Conservation (phyloP, 2,329 filamentous ascomycete species). For the Calonectria pseudoturangicola region DNA sequence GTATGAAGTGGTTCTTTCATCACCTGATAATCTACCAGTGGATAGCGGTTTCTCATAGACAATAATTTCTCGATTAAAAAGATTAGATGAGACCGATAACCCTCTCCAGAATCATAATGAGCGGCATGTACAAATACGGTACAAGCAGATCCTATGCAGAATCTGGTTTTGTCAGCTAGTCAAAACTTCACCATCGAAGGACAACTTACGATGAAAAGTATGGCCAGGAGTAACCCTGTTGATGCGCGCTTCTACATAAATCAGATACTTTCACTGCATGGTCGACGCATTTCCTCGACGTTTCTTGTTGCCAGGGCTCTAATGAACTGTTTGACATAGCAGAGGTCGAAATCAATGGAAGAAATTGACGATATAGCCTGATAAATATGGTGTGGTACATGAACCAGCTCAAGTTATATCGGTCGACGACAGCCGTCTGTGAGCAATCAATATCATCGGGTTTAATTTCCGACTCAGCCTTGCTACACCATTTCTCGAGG, state of each 20-base stretch:
- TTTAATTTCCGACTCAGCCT: slow-evolving; percentile 1
- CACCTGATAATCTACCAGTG: slow-evolving; percentile 36
- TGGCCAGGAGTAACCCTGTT: slow-evolving; percentile 42
- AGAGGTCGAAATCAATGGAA: slow-evolving; percentile 33
- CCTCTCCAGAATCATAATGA: slow-evolving; percentile 29
- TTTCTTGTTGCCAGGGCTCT: slow-evolving; percentile 44
- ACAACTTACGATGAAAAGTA: slow-evolving; percentile 38
- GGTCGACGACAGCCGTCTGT: slow-evolving; percentile 31
- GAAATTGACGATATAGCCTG: slow-evolving; percentile 42
- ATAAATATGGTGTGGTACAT: slow-evolving; percentile 38
- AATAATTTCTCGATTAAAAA: slow-evolving; percentile 33
- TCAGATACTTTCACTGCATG: slow-evolving; percentile 31
- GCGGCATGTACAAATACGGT: slow-evolving; percentile 41
- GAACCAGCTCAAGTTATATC: slow-evolving; percentile 42
- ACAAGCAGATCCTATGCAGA: slow-evolving; percentile 39
- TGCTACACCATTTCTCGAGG: slow-evolving; percentile 26
- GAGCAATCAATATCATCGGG: slow-evolving; percentile 35
- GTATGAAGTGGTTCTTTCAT: not conserved
- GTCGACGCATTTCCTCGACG: slow-evolving; percentile 35
- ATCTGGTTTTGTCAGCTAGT: slow-evolving; percentile 19
- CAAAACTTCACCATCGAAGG: too few relatives aligned
- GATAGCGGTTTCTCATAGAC: slow-evolving; percentile 28
- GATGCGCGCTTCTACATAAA: slow-evolving; percentile 29
- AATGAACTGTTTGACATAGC: slow-evolving; percentile 24
- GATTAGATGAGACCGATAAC: slow-evolving; percentile 6